Base-by-base conservation (phyloP, 176 grass and related monocot genomes). In the Lolium multiflorum region DNA sequence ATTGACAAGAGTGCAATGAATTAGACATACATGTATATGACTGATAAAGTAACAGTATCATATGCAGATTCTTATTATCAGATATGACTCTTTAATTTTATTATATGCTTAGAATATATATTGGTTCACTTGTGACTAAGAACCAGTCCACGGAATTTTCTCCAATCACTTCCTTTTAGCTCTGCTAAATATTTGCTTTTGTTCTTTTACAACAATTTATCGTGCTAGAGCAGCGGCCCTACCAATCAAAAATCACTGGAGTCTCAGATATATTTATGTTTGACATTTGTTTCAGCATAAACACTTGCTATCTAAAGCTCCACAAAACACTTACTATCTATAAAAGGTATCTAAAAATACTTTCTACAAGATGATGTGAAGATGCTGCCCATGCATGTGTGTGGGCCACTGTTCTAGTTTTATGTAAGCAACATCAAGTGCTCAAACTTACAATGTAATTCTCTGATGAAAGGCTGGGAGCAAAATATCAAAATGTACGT, bases 171-270 rank as follows among this genome's bases (percentile, higher is more conserved):
- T 61, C 57, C 57, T 60, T 9, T 61, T 22, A 61, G 58, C n/a
- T 61, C 58, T 61, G 21, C 58, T 11, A 61, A 61, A 61, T 61
- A 61, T 61, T 24, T 61, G n/a, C 58, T 61, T 59, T 61, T n/a
- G 4, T 61, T 24, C 20, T 61, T 61, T 24, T 24, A 56, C 54
- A 56, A 22, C 9, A 11, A 61, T 24, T 9, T 61, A 61, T 24
- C 9, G 21, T 24, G 58, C 58, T 61, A 61, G n/a, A 61, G 58
- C 57, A 24, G 21, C 58, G 58, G 11, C 61, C 24, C 61, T 28
- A 64, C 61, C 24, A 64, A 25, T 61, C 9, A 24, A 61, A 61
- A 61, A 61, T 24, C 58, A 61, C 21, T 24, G 58, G 58, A 11
- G 58, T 24, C 58, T 61, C 21, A 24, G 11, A 61, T 50, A 50